Evolutionary conservation across 495 filamentous ascomycete genomes (phyloP).

Genomic region (Penicillium turbatum): DNA sequence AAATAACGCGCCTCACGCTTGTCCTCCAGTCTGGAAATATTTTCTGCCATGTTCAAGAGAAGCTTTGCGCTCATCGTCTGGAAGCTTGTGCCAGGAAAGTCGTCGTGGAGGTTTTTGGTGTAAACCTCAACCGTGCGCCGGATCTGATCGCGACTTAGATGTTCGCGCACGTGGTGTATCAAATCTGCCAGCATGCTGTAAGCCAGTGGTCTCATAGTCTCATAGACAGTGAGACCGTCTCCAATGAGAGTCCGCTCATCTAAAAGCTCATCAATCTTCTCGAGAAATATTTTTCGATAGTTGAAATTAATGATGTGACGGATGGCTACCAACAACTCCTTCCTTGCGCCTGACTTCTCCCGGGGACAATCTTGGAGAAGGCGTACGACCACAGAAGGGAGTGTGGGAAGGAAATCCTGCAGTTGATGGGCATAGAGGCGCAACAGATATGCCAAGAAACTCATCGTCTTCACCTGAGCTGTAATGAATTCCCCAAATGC

Average conservation of each 20-base stretch:
- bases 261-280: slow-evolving; percentile 90
- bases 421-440: slow-evolving; percentile 84
- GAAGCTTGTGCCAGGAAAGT: slow-evolving; percentile 95
- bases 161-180: slow-evolving; percentile 93
- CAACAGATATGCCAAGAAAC: slow-evolving; percentile 91
- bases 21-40: slow-evolving; percentile 84
- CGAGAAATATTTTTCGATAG: slow-evolving; percentile 90
- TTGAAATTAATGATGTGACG: slow-evolving; percentile 99
- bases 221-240: slow-evolving; percentile 93
- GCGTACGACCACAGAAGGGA: slow-evolving; percentile 89
- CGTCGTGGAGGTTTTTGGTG: slow-evolving; percentile 92
- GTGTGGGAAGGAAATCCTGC: slow-evolving; percentile 78
- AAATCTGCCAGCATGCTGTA: slow-evolving; percentile 98
- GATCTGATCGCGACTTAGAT: slow-evolving; percentile 80
- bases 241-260: slow-evolving; percentile 92
- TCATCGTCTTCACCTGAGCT: slow-evolving; percentile 99
- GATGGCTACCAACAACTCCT: slow-evolving; percentile 93
- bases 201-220: slow-evolving; percentile 90
- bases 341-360: slow-evolving; percentile 87
- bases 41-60: slow-evolving; percentile 94
- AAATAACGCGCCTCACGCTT: slow-evolving; percentile 94
- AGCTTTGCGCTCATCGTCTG: slow-evolving; percentile 99
- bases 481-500: slow-evolving; percentile 98
- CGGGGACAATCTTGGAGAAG: slow-evolving; percentile 89
- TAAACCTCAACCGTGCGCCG: slow-evolving; percentile 93